These are phyloP conservation scores for Xerocomus brunneocitrinus DNA, from an alignment of 768 basidiomycete genomes.

Conservation along the genomic window DNA sequence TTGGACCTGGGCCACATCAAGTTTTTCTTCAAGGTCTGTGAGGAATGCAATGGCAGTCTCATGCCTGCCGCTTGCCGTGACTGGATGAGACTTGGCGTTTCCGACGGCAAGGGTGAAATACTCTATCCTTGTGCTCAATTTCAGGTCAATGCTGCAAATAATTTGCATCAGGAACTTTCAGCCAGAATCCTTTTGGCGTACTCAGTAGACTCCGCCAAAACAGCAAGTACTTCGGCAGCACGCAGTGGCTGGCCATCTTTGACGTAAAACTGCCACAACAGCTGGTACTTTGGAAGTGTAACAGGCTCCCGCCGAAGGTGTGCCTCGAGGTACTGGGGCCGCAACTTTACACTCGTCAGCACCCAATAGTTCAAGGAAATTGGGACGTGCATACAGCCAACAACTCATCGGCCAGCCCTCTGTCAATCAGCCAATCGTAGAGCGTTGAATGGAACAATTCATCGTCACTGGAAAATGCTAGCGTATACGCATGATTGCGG, in stretches of 20 bases:
- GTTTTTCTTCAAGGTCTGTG: conserved; percentile 91
- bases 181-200: conserved; percentile 34
- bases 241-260: conserved; percentile 83
- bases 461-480: conserved; percentile 81
- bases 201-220: conserved; percentile 82
- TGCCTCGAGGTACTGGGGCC: conserved; percentile 82
- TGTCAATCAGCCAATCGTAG: conserved; percentile 89
- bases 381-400: conserved; percentile 63
- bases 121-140: conserved; percentile 75
- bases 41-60: conserved; percentile 93
- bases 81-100: conserved; percentile 92
- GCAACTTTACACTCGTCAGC: conserved; percentile 49
- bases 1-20: conserved; percentile 96
- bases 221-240: conserved; percentile 81
- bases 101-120: conserved; percentile 92
- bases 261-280: conserved; percentile 97
- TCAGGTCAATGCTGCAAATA: conserved; percentile 52
- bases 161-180: background rate
- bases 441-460: conserved; percentile 91
- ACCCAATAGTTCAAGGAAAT: background rate
- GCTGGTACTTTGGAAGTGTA: conserved; percentile 76
- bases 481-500: conserved; percentile 79
- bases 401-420: conserved; percentile 79
- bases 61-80: conserved; percentile 69
- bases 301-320: conserved; percentile 80